Base-by-base conservation (phyloP, 345 rosid species). In the Cardamine resedifolia region DNA sequence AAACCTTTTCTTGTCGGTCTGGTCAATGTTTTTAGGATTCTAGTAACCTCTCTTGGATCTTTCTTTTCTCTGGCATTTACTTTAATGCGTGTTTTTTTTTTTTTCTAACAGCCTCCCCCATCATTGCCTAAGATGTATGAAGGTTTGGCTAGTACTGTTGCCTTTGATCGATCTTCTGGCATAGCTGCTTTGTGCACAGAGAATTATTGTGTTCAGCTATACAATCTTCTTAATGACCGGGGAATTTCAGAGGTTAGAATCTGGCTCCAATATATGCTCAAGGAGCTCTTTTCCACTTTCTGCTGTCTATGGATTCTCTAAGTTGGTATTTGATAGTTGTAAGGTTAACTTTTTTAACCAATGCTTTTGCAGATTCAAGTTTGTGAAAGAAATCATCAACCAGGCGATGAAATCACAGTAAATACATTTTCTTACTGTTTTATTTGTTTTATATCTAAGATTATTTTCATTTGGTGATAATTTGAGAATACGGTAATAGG, bases 341-440 rank as follows among this genome's bases (percentile, higher is more conserved):
- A 31, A 28, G 4, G 11, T 58, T 49, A 57, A 53, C 10, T n/a
- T 51, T 44, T 4, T 15, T 27, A 11, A 49, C 20, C n/a, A 62
- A 30, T 69, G 41, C 18, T 50, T 50, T 47, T 64, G 21, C 85
- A 94, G 98, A 91, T 91, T 79, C 92, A 86, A 85, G 95, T 94
- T 63, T 91, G 95, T 81, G 99, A 91, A 80, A 90, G 98, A 86
- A 95, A 87, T 78, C 92, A 95, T 81, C 99, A 95, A 70, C 98
- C 99, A 12, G 92, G 87, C 48, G 96, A 91, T 82, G 96, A 84
- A 55, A 70, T 90, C 78, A 90, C 92, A 84, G 99, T 95, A 84
- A 69, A 78, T 58, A 53, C 28, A 50, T 27, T 31, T 52, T 15
- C 20, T 12, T 36, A 0, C 57, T 47, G 15, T 4, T 28, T 64